These are phyloP conservation scores for Silene latifolia DNA, from an alignment of 148 eudicot species.

Conservation along the genomic window DNA sequence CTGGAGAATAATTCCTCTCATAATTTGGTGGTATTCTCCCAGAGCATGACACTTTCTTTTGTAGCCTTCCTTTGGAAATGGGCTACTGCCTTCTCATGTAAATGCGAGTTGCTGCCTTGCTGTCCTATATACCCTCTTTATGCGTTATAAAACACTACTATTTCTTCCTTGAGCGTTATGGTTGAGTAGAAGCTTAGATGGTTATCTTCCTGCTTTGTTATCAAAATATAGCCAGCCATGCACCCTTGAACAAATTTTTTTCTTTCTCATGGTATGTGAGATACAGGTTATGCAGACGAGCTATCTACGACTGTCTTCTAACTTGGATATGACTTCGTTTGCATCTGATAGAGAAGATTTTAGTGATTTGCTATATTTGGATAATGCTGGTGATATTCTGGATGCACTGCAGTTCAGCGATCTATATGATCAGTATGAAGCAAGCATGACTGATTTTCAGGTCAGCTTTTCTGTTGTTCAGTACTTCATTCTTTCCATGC, in stretches of 20 bases:
- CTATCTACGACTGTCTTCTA: constrained; percentile 42
- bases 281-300: constrained; percentile 58
- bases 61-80: not conserved
- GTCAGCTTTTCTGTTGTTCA: constrained; percentile 32
- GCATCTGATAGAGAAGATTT: constrained; percentile 29
- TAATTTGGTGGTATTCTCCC: not conserved
- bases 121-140: not conserved
- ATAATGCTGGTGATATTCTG: constrained; percentile 25
- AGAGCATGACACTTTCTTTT: not conserved
- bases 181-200: too few species aligned
- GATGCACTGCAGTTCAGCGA: constrained; percentile 37
- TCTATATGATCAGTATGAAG: constrained; percentile 61
- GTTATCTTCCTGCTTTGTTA: too few species aligned
- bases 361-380: constrained; percentile 19
- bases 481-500: not conserved
- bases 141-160: not conserved
- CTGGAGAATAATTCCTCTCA: too few species aligned
- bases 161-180: too few species aligned
- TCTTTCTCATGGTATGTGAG: constrained; percentile 4
- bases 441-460: constrained; percentile 55
- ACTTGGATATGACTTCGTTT: constrained; percentile 27
- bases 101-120: not conserved
- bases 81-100: not conserved
- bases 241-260: not conserved
- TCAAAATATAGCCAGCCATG: too few species aligned